Percentiles rank a stretch among this genome's conserved stretches.
Evolutionary conservation across 257 asterid genomes (phyloP).

Genomic region (Lycium barbarum): DNA sequence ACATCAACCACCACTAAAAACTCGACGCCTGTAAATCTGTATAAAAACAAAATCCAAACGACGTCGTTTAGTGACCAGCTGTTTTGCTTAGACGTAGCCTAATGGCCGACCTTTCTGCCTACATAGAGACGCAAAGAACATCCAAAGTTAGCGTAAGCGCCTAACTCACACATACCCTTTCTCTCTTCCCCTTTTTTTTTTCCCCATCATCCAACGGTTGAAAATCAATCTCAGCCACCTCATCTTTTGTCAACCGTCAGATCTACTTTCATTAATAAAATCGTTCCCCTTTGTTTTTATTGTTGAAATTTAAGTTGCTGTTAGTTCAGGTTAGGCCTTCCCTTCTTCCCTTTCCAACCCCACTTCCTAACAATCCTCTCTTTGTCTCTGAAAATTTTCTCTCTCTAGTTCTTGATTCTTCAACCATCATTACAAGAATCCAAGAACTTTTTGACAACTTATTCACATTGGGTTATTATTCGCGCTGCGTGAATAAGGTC

Average conservation of each 20-base stretch:
- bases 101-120: slow-evolving; percentile 67
- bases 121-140: slow-evolving; percentile 81
- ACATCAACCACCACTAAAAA: slow-evolving; percentile 6
- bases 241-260: slow-evolving; percentile 45
- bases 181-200: slow-evolving; percentile 33
- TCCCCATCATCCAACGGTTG: slow-evolving; percentile 54
- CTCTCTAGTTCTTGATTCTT: slow-evolving; percentile 35
- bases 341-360: slow-evolving; percentile 28
- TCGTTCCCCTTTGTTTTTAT: slow-evolving; percentile 28
- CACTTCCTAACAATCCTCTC: not conserved
- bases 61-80: slow-evolving; percentile 45
- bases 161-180: slow-evolving; percentile 42
- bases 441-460: slow-evolving; percentile 29
- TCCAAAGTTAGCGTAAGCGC: slow-evolving; percentile 77
- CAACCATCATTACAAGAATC: slow-evolving; percentile 48
- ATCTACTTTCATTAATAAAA: slow-evolving; percentile 31
- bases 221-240: slow-evolving; percentile 48
- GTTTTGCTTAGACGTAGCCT: slow-evolving; percentile 51
- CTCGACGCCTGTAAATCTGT: slow-evolving; percentile 35
- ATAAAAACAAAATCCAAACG: slow-evolving; percentile 20
- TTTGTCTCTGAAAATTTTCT: slow-evolving; percentile 30
- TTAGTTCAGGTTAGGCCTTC: slow-evolving; percentile 76
- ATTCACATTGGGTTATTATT: slow-evolving; percentile 30
- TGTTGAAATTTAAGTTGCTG: slow-evolving; percentile 83
- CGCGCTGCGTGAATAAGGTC: not conserved